These are phyloP conservation scores for Venturia oleaginea DNA, from an alignment of 2,329 filamentous ascomycete species.

Conservation along the genomic window DNA sequence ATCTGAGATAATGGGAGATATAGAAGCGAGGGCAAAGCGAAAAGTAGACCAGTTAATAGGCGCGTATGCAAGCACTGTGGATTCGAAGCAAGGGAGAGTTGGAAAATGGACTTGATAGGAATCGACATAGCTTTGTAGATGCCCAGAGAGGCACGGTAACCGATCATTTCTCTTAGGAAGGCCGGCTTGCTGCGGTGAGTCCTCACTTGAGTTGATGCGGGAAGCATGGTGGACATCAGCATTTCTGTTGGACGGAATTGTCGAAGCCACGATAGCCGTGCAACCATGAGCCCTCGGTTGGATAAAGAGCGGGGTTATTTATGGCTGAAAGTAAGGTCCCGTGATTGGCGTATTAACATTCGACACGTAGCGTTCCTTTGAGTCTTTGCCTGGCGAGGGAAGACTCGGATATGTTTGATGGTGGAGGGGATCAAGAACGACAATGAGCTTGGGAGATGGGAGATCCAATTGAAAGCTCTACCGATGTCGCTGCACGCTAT, in stretches of 20 bases:
- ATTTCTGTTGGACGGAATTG: neutral
- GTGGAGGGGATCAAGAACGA: neutral
- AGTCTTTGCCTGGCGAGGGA: neutral
- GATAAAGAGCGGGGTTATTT: neutral
- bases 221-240: neutral
- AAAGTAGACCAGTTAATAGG: neutral
- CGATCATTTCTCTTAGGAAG: neutral
- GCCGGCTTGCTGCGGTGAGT: neutral
- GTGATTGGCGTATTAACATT: neutral
- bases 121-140: neutral
- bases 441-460: neutral
- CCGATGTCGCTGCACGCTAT: neutral
- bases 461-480: neutral
- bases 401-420: neutral
- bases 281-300: constrained; percentile 3
- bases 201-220: neutral
- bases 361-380: neutral
- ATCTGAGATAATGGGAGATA: neutral
- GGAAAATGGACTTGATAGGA: neutral
- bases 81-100: neutral
- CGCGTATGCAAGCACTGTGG: neutral
- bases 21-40: neutral
- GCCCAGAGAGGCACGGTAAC: neutral
- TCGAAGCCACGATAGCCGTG: neutral
- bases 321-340: neutral